A percentile compares a stretch with the other conserved stretches of the same genome.
Evolutionary conservation across 208 protist species (phyloP).

Genomic region (Trypanosomatidae sp.): DNA sequence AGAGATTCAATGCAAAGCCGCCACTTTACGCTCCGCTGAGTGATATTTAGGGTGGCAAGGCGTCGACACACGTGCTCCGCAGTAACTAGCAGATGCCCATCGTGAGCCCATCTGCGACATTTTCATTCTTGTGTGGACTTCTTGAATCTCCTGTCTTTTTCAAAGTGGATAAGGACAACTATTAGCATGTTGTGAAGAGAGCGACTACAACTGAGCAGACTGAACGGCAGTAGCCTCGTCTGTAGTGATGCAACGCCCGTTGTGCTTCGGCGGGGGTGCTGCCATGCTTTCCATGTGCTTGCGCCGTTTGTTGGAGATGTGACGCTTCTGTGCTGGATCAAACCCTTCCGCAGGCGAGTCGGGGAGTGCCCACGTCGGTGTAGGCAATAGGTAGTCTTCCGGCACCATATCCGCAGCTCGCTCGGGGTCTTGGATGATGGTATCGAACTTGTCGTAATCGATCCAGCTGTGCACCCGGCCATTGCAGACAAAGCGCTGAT

Average conservation of each 20-base stretch:
- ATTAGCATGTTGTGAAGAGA: slow-evolving; percentile 5
- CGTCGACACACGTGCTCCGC: neutral
- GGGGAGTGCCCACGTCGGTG: slow-evolving; percentile 70
- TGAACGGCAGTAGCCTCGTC: neutral
- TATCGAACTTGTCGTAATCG: slow-evolving; percentile 86
- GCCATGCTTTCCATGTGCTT: slow-evolving; percentile 19
- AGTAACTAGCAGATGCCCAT: neutral
- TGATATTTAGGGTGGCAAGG: neutral
- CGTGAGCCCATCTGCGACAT: neutral
- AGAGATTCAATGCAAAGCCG: neutral
- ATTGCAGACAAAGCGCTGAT: slow-evolving; percentile 65
- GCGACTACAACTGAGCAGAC: slow-evolving; percentile 2
- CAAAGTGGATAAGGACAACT: neutral
- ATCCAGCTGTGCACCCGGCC: slow-evolving; percentile 84
- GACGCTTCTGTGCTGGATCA: slow-evolving; percentile 76
- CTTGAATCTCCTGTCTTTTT: neutral
- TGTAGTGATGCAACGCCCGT: neutral
- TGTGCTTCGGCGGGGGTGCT: neutral
- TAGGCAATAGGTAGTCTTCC: slow-evolving; percentile 77
- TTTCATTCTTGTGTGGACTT: neutral
- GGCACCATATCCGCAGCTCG: slow-evolving; percentile 36
- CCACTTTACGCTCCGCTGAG: too few species aligned
- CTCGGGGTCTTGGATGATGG: slow-evolving; percentile 41
- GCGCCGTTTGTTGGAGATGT: slow-evolving; percentile 59
- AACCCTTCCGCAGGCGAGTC: slow-evolving; percentile 77